phyloP scores from a whole-genome alignment of 768 basidiomycete species.

The Asterophora parasitica region DNA sequence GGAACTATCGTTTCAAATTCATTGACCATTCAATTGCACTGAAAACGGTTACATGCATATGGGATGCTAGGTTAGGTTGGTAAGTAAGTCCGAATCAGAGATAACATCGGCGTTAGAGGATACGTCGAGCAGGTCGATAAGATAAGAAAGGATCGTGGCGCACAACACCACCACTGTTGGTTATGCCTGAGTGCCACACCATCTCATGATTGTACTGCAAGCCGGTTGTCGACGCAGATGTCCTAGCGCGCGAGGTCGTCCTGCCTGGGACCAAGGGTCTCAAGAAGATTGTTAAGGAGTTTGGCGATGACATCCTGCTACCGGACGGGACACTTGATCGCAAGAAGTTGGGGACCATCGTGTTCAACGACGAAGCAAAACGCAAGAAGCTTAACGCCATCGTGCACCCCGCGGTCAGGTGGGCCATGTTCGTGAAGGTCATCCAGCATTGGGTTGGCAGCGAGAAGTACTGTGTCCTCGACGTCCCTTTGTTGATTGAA shows the following conservation, averaged over 20 bases:
- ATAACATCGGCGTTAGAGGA: too few species aligned
- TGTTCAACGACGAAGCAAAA: slow-evolving; percentile 76
- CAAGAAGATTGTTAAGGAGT: slow-evolving; percentile 57
- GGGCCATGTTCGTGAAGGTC: slow-evolving; percentile 68
- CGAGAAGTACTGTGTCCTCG: slow-evolving; percentile 74
- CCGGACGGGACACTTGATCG: slow-evolving; percentile 75
- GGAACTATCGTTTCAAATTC: too few species aligned
- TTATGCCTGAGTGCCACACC: too few species aligned
- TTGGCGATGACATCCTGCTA: slow-evolving; percentile 66
- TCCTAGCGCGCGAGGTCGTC: slow-evolving; percentile 82
- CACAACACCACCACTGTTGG: too few species aligned
- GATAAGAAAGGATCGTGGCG: too few species aligned
- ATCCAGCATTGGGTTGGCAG: slow-evolving; percentile 73
- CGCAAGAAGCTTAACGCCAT: slow-evolving; percentile 76
- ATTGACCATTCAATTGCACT: too few species aligned
- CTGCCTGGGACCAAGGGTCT: slow-evolving; percentile 77
- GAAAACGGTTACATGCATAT: too few species aligned
- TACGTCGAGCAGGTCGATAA: too few species aligned
- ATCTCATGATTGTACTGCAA: too few species aligned
- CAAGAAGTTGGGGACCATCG: slow-evolving; percentile 73
- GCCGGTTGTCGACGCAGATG: slow-evolving; percentile 93
- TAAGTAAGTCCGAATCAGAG: too few species aligned
- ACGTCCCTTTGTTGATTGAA: slow-evolving; percentile 91
- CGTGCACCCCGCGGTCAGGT: slow-evolving; percentile 86
- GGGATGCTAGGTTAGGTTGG: too few species aligned